Evolutionary conservation across 768 basidiomycete species (phyloP).

Genomic region (Tulasnella calospora): DNA sequence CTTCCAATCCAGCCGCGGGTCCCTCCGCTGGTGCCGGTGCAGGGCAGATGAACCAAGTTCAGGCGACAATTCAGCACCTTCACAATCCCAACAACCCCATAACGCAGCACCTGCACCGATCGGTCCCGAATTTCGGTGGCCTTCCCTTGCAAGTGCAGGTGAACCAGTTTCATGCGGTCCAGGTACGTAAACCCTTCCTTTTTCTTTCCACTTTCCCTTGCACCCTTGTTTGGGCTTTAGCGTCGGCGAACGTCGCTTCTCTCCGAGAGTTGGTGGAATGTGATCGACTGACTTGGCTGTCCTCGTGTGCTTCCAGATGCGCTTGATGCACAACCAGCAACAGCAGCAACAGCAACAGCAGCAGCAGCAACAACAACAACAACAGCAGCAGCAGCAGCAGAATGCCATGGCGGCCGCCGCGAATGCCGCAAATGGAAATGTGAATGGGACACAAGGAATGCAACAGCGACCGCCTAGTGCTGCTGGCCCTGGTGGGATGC

Average conservation of each 20-base stretch:
- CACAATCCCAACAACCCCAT: slow-evolving; percentile 12
- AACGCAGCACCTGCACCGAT: slow-evolving; percentile 18
- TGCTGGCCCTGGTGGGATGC: neutral
- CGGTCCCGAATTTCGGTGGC: slow-evolving; percentile 6
- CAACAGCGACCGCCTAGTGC: slow-evolving; percentile 14
- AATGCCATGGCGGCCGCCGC: neutral
- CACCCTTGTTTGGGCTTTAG: slow-evolving; percentile 3
- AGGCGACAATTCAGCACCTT: neutral
- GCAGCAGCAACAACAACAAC: slow-evolving; percentile 10
- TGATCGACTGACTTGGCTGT: slow-evolving; percentile 6
- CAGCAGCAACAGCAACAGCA: slow-evolving; percentile 13
- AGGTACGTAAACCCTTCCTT: slow-evolving; percentile 11
- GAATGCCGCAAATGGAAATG: neutral
- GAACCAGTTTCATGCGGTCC: slow-evolving; percentile 15
- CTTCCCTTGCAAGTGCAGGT: slow-evolving; percentile 12
- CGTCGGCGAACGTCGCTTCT: slow-evolving; percentile 3
- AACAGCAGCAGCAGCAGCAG: slow-evolving; percentile 19
- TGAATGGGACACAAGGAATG: neutral
- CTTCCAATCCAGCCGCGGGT: neutral
- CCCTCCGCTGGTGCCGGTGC: neutral
- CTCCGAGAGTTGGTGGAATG: neutral
- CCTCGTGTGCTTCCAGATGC: slow-evolving; percentile 5
- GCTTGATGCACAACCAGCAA: neutral
- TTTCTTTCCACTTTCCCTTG: neutral
- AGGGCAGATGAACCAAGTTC: neutral